Percentiles rank a stretch among this genome's conserved stretches.
These are phyloP conservation scores for Pseudogymnoascus sp. DNA, from an alignment of 2,329 filamentous ascomycete genomes.

Conservation along the genomic window DNA sequence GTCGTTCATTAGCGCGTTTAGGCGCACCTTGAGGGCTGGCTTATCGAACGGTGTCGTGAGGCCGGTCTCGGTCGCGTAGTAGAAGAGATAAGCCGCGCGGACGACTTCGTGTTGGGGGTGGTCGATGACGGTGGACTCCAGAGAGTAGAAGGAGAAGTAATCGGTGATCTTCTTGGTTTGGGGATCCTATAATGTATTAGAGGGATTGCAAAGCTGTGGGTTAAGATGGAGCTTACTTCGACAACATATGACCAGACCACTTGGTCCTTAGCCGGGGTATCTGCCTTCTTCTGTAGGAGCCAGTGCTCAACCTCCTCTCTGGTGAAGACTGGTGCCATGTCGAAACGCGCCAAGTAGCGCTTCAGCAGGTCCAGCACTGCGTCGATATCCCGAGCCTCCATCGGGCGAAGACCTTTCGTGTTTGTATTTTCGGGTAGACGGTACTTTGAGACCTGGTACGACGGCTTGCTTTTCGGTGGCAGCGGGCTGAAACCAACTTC, in stretches of 20 bases:
- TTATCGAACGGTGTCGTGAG: conserved; percentile 50
- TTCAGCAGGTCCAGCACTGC: conserved; percentile 66
- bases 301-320: conserved; percentile 80
- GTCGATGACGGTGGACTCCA: conserved; percentile 87
- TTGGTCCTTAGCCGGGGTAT: conserved; percentile 57
- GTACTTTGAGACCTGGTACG: conserved; percentile 80
- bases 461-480: conserved; percentile 72
- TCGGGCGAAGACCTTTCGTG: conserved; percentile 67
- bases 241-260: conserved; percentile 94
- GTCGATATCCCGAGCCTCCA: conserved; percentile 71
- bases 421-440: conserved; percentile 66
- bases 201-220: conserved; percentile 14
- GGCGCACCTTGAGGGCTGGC: conserved; percentile 61
- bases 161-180: conserved; percentile 77
- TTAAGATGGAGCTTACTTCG: conserved; percentile 44
- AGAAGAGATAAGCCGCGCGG: conserved; percentile 90
- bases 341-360: conserved; percentile 70
- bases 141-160: conserved; percentile 93
- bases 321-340: conserved; percentile 75
- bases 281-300: conserved; percentile 62
- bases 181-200: conserved; percentile 44
- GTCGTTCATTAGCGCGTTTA: conserved; percentile 76
- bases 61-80: conserved; percentile 81
- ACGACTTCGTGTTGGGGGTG: conserved; percentile 70
- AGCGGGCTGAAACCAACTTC: conserved; percentile 90